Evolutionary conservation across 257 asterid genomes (phyloP), one percentile per base, ranked within the genome.

Genomic region (Solanum pimpinellifolium): DNA sequence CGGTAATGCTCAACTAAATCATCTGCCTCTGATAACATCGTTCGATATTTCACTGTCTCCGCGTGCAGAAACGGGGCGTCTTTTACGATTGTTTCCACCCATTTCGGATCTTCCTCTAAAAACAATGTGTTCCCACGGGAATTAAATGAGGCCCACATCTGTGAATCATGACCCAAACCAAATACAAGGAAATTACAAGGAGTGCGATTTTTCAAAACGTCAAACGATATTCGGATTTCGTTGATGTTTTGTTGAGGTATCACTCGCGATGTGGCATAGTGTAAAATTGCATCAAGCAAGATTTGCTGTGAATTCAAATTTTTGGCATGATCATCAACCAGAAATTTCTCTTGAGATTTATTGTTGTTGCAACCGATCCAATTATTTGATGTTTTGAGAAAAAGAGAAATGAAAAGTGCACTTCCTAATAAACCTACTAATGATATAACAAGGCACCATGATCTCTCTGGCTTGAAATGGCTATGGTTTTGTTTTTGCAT

Each of bases 131-230:
- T 90, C 78, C 99, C 99, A 72, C 92, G 91, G 9, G 96, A 86
- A 42, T 96, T 96, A 21, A 95, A 89, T 13, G 95, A 89, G 11
- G 97, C 92, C 98, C 99, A 96, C 98, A 95, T 96, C n/a, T 93
- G 90, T 0, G 99, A 96, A 62, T 95, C 98, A 41, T 88, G 95
- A 3, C 98, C 99, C n/a, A 96, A 92, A 25, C 98, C 98, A 88
- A 94, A 96, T 11, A 96, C 98, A 21, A 96, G 95, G 85, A 96
- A 94, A 75, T 94, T 90, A 90, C 93, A 88, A 20, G 95, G 92
- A 15, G 88, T 86, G 4, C n/a, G 39, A 0, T 92, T 72, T 23
- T 88, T 90, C 27, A 96, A 89, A 1, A 95, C 98, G 35, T 88
- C 88, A 74, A 89, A 88, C 3, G 91, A 86, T 42, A 88, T 77